Conservation (phyloP, 2,329 filamentous ascomycete species). For the Calonectria pauciramosa region DNA sequence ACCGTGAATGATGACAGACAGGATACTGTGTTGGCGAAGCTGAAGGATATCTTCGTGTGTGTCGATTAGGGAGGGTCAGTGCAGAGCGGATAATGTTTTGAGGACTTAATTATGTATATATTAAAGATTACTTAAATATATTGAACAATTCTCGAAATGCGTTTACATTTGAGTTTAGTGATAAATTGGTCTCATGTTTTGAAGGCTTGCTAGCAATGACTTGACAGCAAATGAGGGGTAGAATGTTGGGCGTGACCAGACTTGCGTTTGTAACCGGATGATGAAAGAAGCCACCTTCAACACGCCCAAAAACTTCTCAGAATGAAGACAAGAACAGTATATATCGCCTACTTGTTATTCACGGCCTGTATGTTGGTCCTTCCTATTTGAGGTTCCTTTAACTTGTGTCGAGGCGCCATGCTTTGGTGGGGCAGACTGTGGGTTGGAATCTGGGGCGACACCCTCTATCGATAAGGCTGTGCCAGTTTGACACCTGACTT, state of each 20-base stretch:
- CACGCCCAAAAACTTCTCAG: too few species aligned
- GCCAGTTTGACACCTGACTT: constrained; percentile 34
- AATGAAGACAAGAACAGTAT: too few species aligned
- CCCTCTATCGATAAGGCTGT: constrained; percentile 43
- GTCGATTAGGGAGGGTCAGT: constrained; percentile 21
- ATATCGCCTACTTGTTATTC: background rate
- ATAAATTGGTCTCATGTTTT: background rate
- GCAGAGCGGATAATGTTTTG: background rate
- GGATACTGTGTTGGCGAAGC: constrained; percentile 48
- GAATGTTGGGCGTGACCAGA: background rate
- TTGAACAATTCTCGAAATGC: background rate
- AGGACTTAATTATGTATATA: background rate
- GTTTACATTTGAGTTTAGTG: background rate
- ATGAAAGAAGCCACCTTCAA: too few species aligned
- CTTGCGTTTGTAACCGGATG: background rate
- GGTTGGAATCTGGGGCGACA: background rate
- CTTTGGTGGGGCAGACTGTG: background rate
- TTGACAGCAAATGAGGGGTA: background rate
- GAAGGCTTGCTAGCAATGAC: background rate
- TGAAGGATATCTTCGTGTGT: constrained; percentile 50
- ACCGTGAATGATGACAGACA: constrained; percentile 56
- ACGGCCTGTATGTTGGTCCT: background rate
- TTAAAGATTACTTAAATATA: constrained; percentile 2
- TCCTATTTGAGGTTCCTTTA: background rate
- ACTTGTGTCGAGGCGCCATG: background rate